phyloP scores from a whole-genome alignment of 257 asterid genomes.

The Petunia axillaris region DNA sequence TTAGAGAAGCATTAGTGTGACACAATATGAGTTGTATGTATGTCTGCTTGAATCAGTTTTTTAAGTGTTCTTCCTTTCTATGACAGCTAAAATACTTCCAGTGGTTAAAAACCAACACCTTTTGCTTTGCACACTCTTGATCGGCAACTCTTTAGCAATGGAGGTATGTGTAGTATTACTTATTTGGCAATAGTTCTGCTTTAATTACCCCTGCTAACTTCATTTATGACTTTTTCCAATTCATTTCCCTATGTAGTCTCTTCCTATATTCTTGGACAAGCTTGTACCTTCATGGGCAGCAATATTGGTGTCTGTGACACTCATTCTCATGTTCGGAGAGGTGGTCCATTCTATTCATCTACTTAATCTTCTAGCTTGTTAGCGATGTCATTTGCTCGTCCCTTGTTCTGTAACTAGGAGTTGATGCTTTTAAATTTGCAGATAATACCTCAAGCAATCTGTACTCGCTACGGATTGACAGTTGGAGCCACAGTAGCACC shows the following conservation, averaged over 20 bases:
- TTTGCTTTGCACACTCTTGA: constrained; percentile 99
- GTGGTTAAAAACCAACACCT: constrained; percentile 98
- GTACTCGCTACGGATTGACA: constrained; percentile 90
- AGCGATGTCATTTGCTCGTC: constrained; percentile 21
- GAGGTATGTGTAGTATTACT: constrained; percentile 64
- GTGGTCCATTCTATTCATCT: constrained; percentile 40
- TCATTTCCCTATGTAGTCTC: constrained; percentile 56
- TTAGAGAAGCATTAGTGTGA: neutral
- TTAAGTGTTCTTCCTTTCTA: constrained; percentile 21
- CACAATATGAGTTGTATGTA: constrained; percentile 23
- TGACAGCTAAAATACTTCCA: constrained; percentile 93
- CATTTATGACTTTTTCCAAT: neutral
- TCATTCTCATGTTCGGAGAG: constrained; percentile 97
- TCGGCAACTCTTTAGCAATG: constrained; percentile 98
- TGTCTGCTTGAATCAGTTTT: constrained; percentile 9
- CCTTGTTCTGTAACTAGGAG: constrained; percentile 21
- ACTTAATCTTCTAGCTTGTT: neutral
- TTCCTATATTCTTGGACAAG: constrained; percentile 97
- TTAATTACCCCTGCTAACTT: constrained; percentile 11
- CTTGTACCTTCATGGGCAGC: constrained; percentile 99
- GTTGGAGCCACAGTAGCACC: constrained; percentile 95
- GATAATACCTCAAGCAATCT: constrained; percentile 98
- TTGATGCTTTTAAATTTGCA: constrained; percentile 35
- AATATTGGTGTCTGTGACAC: constrained; percentile 82
- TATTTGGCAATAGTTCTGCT: constrained; percentile 10